Base-by-base conservation (phyloP, 164 flowering plant species). In the Magnolia changhungtana region DNA sequence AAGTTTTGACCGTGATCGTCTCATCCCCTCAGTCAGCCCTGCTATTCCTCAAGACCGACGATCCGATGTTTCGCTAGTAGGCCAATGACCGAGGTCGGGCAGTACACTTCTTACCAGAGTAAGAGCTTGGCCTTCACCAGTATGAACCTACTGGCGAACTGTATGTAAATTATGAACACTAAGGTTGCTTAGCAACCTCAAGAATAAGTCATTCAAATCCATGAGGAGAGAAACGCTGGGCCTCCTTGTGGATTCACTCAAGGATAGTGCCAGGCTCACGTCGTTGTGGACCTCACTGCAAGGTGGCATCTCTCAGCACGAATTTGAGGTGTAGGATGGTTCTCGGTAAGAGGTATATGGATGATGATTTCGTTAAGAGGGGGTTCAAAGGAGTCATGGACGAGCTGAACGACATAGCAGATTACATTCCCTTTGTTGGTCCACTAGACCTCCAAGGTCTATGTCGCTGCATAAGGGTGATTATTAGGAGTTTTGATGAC, bases 301-400 rank as follows among this genome's bases (percentile, higher is more conserved):
- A 64, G 79, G 21, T 71, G 80, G 61, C 82, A 18, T 23, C 79
- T 23, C 69, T 82, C 3, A 79, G 68, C 20, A 72, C 78, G 0
- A 74, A 80, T 19, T 79, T 82, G 80, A 77, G 81, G 20, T 86
- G 82, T 23, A 3, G 31, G 67, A 85, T 86, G 89, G 81, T 85
- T 18, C 73, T 88, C 66, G 91, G 91, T 19, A 85, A 84, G 82
- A 88, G 86, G 75, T 84, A 78, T 68, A 65, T 21, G 24, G 83
- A 84, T 31, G 52, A 80, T 45, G 84, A 85, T 1, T 72, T 84
- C 18, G 85, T 78, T 85, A 58, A 80, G 86, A 24, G 24, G 24
- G 24, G 24, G 24, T 24, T 24, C 24, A 24, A 24, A 24, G 24
- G 24, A 24, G 24, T 24, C 24, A 24, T 24, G 50, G 84, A 82